Evolutionary conservation across 305 asterid species (phyloP).

Genomic region (Fraxinus sp.): DNA sequence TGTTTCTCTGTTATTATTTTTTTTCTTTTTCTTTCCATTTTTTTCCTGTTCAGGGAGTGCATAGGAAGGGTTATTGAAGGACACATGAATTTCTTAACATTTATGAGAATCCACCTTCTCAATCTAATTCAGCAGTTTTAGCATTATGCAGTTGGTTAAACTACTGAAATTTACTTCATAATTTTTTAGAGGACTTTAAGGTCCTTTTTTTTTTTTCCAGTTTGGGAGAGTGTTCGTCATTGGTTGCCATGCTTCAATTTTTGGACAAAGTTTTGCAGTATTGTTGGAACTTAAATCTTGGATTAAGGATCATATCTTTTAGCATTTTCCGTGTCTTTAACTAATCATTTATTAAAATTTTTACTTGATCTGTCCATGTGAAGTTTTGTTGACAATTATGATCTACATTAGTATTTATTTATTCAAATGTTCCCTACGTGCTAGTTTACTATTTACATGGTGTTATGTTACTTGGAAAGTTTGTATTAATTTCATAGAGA

Average conservation of each 20-base stretch:
- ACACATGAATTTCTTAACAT: background rate
- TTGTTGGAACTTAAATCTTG: background rate
- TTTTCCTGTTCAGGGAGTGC: background rate
- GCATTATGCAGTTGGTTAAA: background rate
- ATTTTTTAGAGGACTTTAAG: background rate
- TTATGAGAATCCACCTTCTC: background rate
- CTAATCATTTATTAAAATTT: background rate
- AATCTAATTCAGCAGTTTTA: background rate
- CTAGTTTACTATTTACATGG: background rate
- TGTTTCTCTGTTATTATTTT: background rate
- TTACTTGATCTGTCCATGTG: background rate
- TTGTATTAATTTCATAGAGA: background rate
- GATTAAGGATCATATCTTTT: background rate
- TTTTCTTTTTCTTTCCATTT: background rate
- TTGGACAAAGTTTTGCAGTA: slow-evolving; percentile 15
- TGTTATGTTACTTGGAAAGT: background rate
- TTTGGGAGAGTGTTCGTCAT: background rate
- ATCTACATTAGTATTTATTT: background rate
- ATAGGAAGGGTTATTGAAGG: background rate
- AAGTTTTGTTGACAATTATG: background rate
- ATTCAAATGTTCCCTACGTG: background rate
- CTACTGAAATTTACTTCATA: background rate
- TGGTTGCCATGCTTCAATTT: background rate
- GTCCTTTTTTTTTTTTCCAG: background rate
- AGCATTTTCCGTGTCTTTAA: background rate